A percentile compares a stretch with the other conserved stretches of the same genome.
Conservation (phyloP, 257 asterid species). For the Gardenia jasminoides region DNA sequence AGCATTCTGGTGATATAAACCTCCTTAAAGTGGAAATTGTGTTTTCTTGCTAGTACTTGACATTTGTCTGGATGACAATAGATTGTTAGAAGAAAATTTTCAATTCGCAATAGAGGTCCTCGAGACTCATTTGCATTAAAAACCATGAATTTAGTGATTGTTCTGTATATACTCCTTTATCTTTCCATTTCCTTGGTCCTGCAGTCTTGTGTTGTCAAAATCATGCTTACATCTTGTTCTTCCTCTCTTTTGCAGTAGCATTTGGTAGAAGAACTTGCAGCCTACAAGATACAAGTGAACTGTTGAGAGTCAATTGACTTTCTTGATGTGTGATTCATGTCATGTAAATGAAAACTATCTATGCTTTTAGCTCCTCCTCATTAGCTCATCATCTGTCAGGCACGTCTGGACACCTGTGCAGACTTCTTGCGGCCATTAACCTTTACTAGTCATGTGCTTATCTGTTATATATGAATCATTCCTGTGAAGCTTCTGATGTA, state of each 20-base stretch:
- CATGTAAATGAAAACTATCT: constrained; percentile 27
- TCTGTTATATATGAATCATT: constrained; percentile 14
- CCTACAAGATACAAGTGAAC: constrained; percentile 1
- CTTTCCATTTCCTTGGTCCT: neutral
- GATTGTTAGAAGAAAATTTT: neutral
- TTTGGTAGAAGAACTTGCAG: constrained; percentile 15
- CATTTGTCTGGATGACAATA: neutral
- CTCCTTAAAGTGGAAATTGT: neutral
- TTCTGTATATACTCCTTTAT: neutral
- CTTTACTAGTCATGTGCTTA: neutral
- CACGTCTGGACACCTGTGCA: neutral
- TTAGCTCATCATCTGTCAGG: constrained; percentile 3
- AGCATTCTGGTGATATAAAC: neutral
- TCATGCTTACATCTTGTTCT: neutral
- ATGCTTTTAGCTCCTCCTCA: constrained; percentile 1
- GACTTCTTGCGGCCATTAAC: constrained; percentile 6
- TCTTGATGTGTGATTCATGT: constrained; percentile 24
- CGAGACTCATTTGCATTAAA: neutral
- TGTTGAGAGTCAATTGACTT: constrained; percentile 16
- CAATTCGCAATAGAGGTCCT: neutral
- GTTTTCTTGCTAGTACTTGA: neutral
- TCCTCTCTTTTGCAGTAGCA: constrained; percentile 19
- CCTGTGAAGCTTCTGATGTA: constrained; percentile 4
- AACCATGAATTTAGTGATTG: neutral
- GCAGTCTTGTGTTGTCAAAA: neutral